Percentiles rank a stretch among this genome's conserved stretches.
These are phyloP conservation scores for Actinidia polygama DNA, from an alignment of 179 eudicot species.

Conservation along the genomic window DNA sequence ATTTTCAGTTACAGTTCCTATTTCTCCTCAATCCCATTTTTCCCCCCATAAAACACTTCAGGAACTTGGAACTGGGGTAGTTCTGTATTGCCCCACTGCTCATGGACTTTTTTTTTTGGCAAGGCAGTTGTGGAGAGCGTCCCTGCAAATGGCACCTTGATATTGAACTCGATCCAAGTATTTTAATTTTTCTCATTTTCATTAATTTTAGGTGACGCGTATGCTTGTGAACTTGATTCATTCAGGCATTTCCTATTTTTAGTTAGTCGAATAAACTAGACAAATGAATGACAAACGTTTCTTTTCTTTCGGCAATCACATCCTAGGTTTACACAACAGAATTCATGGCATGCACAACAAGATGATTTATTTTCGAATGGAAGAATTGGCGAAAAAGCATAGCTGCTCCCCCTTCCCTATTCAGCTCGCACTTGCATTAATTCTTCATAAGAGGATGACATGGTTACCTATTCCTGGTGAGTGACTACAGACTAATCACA, in stretches of 20 bases:
- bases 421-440: conserved; percentile 55
- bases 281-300: background rate
- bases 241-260: background rate
- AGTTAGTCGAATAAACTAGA: background rate
- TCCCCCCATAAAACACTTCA: background rate
- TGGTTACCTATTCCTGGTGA: conserved; percentile 48
- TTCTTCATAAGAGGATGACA: conserved; percentile 42
- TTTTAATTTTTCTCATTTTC: background rate
- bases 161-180: background rate
- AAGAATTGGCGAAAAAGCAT: conserved; percentile 29
- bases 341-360: conserved; percentile 31
- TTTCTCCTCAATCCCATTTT: background rate
- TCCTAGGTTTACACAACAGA: conserved; percentile 20
- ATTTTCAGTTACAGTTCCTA: background rate
- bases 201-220: background rate
- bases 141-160: conserved; percentile 24
- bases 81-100: conserved; percentile 47
- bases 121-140: conserved; percentile 36
- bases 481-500: background rate
- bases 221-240: background rate
- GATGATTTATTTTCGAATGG: conserved; percentile 13
- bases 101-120: conserved; percentile 45
- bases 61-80: conserved; percentile 59
- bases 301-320: background rate
- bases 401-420: conserved; percentile 29